Evolutionary conservation across 257 asterid genomes (phyloP), one percentile per base, ranked within the genome.

Genomic region (Jacaranda copaia): DNA sequence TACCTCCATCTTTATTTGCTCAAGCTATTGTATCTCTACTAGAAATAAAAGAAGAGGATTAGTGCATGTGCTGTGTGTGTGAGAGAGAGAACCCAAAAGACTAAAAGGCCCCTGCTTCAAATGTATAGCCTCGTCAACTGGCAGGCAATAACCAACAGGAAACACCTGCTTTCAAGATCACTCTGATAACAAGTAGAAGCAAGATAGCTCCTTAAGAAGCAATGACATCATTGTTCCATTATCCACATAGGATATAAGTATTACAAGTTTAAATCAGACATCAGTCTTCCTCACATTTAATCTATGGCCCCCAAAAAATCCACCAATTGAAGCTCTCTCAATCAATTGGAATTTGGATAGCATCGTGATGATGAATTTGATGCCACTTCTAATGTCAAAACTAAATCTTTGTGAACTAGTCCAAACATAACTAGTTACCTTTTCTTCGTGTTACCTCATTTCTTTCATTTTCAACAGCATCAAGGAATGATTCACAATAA

Each of bases 401-500:
- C 56, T 55, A 62, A 79, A 38, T 57, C 79, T 52, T 58, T 2
- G 60, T 46, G 8, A 61, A 48, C 38, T 52, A 25, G 58, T 43
- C 58, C 25, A 60, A 53, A 6, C 13, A n/a, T 59, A 35, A 11
- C 1, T 6, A 3, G 40, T 10, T 6, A 11, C 35, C 4, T 10
- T 32, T 55, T 68, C 20, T 3, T 58, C 66, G 16, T 46, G 18
- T 52, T 60, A 40, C 68, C 19, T 39, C 57, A 70, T 8, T 49
- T 60, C 39, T 19, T 45, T 39, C 40, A 45, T 8, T 42, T 19
- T 53, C 56, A 12, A 16, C 49, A 25, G 18, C 20, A 25, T 39
- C 61, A 72, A 72, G 9, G 39, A 63, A 42, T n/a, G 14, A 13
- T 15, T 13, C 46, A 25, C 8, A 20, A 4, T 49, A 55, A 36